Base-by-base conservation (phyloP, 352 stramenopile genomes). In the Pythium angustatum region DNA sequence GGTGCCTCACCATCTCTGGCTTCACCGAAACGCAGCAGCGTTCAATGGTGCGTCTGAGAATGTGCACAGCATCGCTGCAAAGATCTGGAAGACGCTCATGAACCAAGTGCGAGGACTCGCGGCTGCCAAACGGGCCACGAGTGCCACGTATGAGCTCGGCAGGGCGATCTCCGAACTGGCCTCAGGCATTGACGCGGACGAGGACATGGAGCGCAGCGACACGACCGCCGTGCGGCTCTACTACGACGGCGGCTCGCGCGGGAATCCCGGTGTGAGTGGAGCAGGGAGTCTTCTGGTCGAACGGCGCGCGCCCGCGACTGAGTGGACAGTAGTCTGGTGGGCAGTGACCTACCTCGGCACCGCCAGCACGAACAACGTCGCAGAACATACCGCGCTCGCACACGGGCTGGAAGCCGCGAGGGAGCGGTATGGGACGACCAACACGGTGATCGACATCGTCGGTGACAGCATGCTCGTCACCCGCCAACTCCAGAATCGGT, bases 401-500 rank as follows among this genome's bases (percentile, higher is more conserved):
- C 34, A 38, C 6, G 53, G 53, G 3, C 53, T 60, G 0, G 26
- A 47, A 30, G 53, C 50, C 28, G 36, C 26, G 3, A 40, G 38
- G 0, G 24, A n/a, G 5, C 2, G 53, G 12, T 60, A 41, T 26
- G 21, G 24, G 5, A 0, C 17, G 24, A 56, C 15, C 28, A 31
- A 47, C 2, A 31, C 27, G 17, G 21, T n/a, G 11, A 10, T 51
- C 1, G 26, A 22, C 19, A 36, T 60, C 24, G 28, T 60, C 22
- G 53, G 53, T 6, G 53, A 60, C 53, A 60, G 53, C 38, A 49
- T 51, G 53, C 22, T 60, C 0, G 53, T 24, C 0, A 49, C 36
- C 15, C 9, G 26, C 2, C 53, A 60, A 51, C 36, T 60, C 15
- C 1, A 28, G 5, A 7, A 28, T 15, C 40, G n/a, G 7, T 14